Evolutionary conservation across 345 rosid genomes (phyloP).

Genomic region (Camelina neglecta): DNA sequence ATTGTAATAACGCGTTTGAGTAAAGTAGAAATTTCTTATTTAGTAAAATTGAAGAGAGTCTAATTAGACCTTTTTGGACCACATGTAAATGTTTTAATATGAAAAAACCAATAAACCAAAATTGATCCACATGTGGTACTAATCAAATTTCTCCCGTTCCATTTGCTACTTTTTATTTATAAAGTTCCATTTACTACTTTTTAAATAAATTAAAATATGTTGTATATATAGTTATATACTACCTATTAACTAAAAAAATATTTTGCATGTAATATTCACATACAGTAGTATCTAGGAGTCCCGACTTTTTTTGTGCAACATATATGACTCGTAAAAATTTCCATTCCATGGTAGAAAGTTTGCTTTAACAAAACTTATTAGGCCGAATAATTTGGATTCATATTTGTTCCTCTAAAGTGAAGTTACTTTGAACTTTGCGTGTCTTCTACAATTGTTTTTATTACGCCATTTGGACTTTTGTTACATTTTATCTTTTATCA

Average conservation of each 20-base stretch:
- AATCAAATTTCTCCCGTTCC: not conserved
- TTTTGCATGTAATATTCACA: too few relatives aligned
- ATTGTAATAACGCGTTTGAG: slow-evolving; percentile 5
- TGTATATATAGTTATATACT: not conserved
- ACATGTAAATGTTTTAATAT: not conserved
- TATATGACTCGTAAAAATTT: not conserved
- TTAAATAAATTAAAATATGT: not conserved
- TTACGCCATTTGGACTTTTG: not conserved
- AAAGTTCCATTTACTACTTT: slow-evolving; percentile 1
- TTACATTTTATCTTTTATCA: not conserved
- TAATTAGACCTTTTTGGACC: not conserved
- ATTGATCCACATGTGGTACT: not conserved
- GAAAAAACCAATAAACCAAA: slow-evolving; percentile 1
- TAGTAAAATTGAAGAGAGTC: not conserved
- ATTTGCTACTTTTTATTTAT: not conserved
- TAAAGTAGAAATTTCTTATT: not conserved
- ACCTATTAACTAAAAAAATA: too few relatives aligned
- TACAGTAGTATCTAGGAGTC: not conserved
- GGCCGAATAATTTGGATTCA: not conserved
- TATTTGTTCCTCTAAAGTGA: slow-evolving; percentile 25
- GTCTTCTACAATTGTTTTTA: slow-evolving; percentile 14
- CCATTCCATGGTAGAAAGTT: not conserved
- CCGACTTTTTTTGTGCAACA: not conserved
- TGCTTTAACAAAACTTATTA: not conserved
- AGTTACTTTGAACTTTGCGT: slow-evolving; percentile 32